Percentiles rank a stretch among this genome's conserved stretches.
These are phyloP conservation scores for Termitomyces sp. DNA, from an alignment of 768 basidiomycete species.

Conservation along the genomic window DNA sequence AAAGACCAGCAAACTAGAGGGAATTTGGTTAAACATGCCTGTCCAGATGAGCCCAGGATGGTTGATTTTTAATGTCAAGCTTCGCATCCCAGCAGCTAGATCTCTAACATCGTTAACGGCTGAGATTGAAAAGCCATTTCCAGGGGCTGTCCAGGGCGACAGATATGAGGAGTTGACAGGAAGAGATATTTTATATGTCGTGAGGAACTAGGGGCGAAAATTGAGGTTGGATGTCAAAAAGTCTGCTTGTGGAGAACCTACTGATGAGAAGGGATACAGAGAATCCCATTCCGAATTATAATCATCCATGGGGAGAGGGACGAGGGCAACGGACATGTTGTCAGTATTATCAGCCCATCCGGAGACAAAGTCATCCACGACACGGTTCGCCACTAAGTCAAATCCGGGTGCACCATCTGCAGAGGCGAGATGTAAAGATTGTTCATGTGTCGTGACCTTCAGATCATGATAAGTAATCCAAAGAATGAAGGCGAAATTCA, in stretches of 20 bases:
- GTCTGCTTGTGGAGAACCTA: slow-evolving; percentile 17
- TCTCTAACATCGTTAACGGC: slow-evolving; percentile 55
- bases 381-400: slow-evolving; percentile 48
- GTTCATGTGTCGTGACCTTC: slow-evolving; percentile 66
- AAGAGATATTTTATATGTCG: slow-evolving; percentile 75
- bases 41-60: slow-evolving; percentile 90
- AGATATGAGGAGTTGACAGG: slow-evolving; percentile 40
- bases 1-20: not conserved
- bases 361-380: slow-evolving; percentile 57
- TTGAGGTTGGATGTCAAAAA: not conserved
- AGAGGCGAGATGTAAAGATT: slow-evolving; percentile 73
- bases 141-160: slow-evolving; percentile 41
- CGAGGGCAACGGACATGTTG: slow-evolving; percentile 17
- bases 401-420: slow-evolving; percentile 84
- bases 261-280: slow-evolving; percentile 75
- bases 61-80: slow-evolving; percentile 59
- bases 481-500: not conserved
- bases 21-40: slow-evolving; percentile 28
- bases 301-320: slow-evolving; percentile 59
- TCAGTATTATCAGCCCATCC: slow-evolving; percentile 26
- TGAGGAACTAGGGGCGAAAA: slow-evolving; percentile 58
- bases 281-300: slow-evolving; percentile 87
- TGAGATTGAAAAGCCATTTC: slow-evolving; percentile 43
- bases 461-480: not conserved
- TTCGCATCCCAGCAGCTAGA: slow-evolving; percentile 54